Conservation (phyloP, 352 stramenopile species). For the Pythium vanterpoolii region DNA sequence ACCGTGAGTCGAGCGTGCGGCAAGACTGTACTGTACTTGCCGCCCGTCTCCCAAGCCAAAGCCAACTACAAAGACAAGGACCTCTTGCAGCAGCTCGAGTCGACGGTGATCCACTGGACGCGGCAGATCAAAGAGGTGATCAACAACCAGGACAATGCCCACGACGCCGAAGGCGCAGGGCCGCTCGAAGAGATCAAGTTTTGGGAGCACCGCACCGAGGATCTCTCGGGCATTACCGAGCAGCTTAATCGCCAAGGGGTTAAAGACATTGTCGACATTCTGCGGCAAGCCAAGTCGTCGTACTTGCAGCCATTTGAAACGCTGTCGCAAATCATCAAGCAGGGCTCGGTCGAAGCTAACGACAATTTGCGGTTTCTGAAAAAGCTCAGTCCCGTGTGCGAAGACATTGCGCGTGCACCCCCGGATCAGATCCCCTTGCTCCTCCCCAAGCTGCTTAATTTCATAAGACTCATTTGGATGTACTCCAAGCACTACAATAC, state of each 20-base stretch:
- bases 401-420: constrained; percentile 82
- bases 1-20: constrained; percentile 87
- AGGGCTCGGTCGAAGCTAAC: constrained; percentile 89
- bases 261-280: constrained; percentile 87
- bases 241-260: constrained; percentile 91
- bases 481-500: constrained; percentile 95
- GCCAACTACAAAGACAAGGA: constrained; percentile 93
- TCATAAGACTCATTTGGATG: constrained; percentile 94
- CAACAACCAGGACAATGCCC: constrained; percentile 93
- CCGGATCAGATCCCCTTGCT: constrained; percentile 89
- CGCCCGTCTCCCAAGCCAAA: constrained; percentile 74
- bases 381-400: constrained; percentile 88
- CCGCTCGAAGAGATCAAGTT: constrained; percentile 96
- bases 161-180: constrained; percentile 87
- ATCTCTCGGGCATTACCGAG: constrained; percentile 92
- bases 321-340: constrained; percentile 91
- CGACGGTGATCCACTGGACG: constrained; percentile 96
- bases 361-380: constrained; percentile 95
- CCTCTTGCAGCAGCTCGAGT: constrained; percentile 94
- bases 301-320: constrained; percentile 93
- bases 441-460: constrained; percentile 90
- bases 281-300: constrained; percentile 88
- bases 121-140: constrained; percentile 97
- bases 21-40: constrained; percentile 94
- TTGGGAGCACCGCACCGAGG: constrained; percentile 90